Base-by-base conservation (phyloP, 1,139 yeast species). In the Saccharomycopsis phalli region DNA sequence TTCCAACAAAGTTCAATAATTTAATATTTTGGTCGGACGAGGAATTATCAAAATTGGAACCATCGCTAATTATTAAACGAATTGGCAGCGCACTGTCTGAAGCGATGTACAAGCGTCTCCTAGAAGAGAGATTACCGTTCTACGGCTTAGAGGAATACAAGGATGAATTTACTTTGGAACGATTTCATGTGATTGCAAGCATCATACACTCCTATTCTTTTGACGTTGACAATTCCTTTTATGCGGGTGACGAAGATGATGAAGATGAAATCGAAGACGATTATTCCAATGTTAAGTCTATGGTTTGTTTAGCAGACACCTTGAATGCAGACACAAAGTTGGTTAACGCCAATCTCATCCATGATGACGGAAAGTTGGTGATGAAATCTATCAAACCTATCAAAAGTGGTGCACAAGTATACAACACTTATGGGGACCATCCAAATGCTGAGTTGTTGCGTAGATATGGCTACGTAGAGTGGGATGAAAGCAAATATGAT, bases 231-330 rank as follows among this genome's bases (percentile, higher is more conserved):
- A 57, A 60, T 44, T 60, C 60, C n/a, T 60, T 57, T 18, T 55
- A 54, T 6, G 57, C 48, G 13, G 55, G 48, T 27, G 61, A 54
- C 7, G 63, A 56, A 11, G 57, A 54, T 1, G 59, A 53, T 4
- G 65, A 57, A n/a, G 60, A 55, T 2, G 61, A 53, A 8, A 57
- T 51, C 13, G 44, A 64, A 2, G 55, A 53, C 34, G 60, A 56
- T 5, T 78, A 70, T 40, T 65, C 66, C 2, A 70, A 68, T 42
- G 63, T 71, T 48, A 88, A 91, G 55, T 81, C 94, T 0, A 81
- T 91, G 94, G 87, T 87, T 4, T 95, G 97, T 0, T 63, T 87
- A 40, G 97, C 97, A 0, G 97, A 91, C 54, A 77, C 84, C 21
- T 62, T 91, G 46, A 91, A 91, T 53, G 88, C 96, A 1, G 91